phyloP scores from a whole-genome alignment of 2,329 filamentous ascomycete genomes.

The Fusarium floridanum region DNA sequence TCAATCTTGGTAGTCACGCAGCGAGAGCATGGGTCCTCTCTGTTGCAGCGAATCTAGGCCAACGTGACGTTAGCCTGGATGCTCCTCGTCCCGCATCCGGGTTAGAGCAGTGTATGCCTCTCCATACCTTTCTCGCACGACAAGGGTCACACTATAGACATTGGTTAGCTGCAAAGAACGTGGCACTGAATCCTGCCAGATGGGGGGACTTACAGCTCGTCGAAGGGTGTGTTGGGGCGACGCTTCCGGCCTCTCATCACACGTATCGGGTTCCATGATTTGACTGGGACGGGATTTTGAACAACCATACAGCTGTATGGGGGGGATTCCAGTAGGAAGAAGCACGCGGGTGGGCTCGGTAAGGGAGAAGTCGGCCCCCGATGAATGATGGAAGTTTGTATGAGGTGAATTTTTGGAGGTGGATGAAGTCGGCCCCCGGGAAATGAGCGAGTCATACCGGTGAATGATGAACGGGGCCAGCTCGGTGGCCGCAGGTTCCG shows the following conservation, averaged over 20 bases:
- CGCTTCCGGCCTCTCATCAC: background rate
- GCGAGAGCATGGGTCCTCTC: background rate
- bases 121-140: background rate
- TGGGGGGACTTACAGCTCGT: background rate
- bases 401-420: background rate
- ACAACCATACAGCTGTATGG: too few species aligned
- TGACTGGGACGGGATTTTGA: background rate
- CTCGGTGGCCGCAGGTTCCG: background rate
- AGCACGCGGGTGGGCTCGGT: background rate
- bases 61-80: background rate
- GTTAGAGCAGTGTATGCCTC: too few species aligned
- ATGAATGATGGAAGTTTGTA: background rate
- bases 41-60: background rate
- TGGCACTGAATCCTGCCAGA: background rate
- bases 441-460: background rate
- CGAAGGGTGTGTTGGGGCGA: background rate
- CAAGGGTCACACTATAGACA: background rate
- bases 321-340: background rate
- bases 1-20: background rate
- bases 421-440: background rate
- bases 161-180: background rate
- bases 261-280: background rate
- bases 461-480: background rate
- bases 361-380: background rate
- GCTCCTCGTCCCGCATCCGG: rapidly evolving